These are phyloP conservation scores for Plantago major DNA, from an alignment of 257 asterid genomes.

Conservation along the genomic window DNA sequence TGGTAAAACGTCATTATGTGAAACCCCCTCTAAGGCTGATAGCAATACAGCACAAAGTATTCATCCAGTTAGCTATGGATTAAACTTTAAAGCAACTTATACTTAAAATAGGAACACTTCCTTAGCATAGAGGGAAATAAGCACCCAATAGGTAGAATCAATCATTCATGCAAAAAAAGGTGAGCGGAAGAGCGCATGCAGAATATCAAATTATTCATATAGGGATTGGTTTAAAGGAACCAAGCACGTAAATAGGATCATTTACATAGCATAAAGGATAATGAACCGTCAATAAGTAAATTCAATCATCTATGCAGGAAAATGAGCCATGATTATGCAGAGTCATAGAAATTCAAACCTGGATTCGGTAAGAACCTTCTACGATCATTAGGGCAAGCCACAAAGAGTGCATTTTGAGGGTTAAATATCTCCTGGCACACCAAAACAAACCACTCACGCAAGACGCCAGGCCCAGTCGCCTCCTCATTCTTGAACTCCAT, in stretches of 20 bases:
- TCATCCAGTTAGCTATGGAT: no score
- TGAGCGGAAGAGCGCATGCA: not conserved
- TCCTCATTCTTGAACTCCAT: slow-evolving; percentile 98
- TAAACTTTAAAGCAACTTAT: no score
- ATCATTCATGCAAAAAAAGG: no score
- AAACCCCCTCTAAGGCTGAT: no score
- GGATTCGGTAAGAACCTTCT: slow-evolving; percentile 98
- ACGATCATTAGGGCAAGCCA: slow-evolving; percentile 87
- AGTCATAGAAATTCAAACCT: slow-evolving; percentile 40
- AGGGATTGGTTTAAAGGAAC: no score
- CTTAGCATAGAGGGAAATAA: no score
- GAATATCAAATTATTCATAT: not conserved
- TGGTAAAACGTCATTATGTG: no score
- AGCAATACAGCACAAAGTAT: no score
- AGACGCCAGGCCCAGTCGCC: slow-evolving; percentile 98
- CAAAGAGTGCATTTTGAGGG: slow-evolving; percentile 88
- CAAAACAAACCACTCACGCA: slow-evolving; percentile 94
- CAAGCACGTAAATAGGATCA: no score
- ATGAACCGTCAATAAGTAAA: slow-evolving; percentile 1
- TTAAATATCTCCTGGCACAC: slow-evolving; percentile 86
- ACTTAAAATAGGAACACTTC: no score
- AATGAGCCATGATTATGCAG: slow-evolving; percentile 7
- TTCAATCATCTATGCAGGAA: slow-evolving; percentile 11
- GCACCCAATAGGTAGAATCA: no score
- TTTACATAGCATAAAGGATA: not conserved